Evolutionary conservation across 192 early-diverging fungal species (phyloP), one percentile per base, ranked within the genome.

Genomic region (Phycomyces blakesleeanus): DNA sequence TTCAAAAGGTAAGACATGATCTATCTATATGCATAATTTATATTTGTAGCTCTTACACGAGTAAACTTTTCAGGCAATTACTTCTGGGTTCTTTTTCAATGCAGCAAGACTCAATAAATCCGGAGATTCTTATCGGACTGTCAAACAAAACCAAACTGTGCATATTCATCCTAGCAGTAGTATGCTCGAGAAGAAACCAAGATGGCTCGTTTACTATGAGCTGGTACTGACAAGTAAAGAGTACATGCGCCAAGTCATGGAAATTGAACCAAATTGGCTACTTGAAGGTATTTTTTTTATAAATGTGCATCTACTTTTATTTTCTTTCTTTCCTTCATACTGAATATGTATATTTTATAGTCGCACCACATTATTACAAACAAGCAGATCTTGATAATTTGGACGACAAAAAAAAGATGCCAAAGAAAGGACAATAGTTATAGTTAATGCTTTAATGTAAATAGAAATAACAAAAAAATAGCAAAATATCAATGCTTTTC

Each of bases 61-160:
- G 42, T 21, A 21, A 12, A 4, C 15, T 65, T n/a, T 20, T 5
- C 55, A 74, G 67, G 87, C 95, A 15, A 77, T 99, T 51, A 88
- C 93, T 5, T 78, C 97, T 3, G 97, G 97, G 3, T 99, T 94
- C 78, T 99, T 99, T 72, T 95, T 93, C 79, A 91, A 99, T 78
- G 87, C 90, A 26, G 93, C 92, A 3, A 76, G 91, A 41, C 68
- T 98, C 20, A 87, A 88, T 39, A 82, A 84, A 51, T 88, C 89
- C n/a, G 94, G 93, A 27, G 95, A 98, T 59, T 88, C 85, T 21
- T 99, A 99, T 60, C 82, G 88, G 21, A 96, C 93, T 2, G 79
- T 91, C 29, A 99, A 98, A 81, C 89, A 90, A 47, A 86, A 88
- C 26, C 89, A 95, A 51, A 94, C 92, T 1, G 94, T 99, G 10